Base-by-base conservation (phyloP, 2,329 filamentous ascomycete genomes). In the Hypoxylon sp. region DNA sequence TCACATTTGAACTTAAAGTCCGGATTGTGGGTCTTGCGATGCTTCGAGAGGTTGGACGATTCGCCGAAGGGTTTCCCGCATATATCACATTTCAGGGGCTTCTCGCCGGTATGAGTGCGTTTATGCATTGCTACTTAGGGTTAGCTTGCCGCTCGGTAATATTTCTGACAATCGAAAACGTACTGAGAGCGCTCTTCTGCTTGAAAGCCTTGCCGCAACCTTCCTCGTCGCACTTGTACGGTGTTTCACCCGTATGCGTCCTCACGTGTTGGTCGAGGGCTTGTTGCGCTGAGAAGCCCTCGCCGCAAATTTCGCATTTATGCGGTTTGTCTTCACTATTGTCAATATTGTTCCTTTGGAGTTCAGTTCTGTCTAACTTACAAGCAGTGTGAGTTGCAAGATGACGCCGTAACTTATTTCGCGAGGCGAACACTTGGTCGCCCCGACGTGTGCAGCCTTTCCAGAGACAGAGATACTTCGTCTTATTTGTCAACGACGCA, bases 181-280 rank as follows among this genome's bases (percentile, higher is more conserved):
- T 84, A 90, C 88, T 91, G 21, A 90, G 80, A 21, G 89, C 89
- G 68, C 88, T 90, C 69, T 91, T 89, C 68, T 91, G 89, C 57
- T 90, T 88, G 73, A 92, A 92, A 0, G 82, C 80, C 74, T 88
- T 89, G 21, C 76, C 79, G 69, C 89, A 90, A 36, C 82, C 82
- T 2, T 76, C 73, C 25, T 75, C 76, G 9, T 79, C 75, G 75
- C 90, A 92, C 43, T 83, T 79, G 78, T 88, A 90, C 25, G 90
- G 89, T 68, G 87, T 90, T 66, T 88, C 85, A 41, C 89, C 87
- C 0, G 89, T 90, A 73, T 93, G 90, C 1, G 87, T 90, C 17
- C 89, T 85, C 75, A 87, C 83, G 72, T 93, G 90, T 75, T 91
- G 90, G 45, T 88, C 86, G 5, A 92, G 82, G 0, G 90, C 88